These are phyloP conservation scores for Irpex sp. DNA, from an alignment of 1,284 basidiomycete genomes.

Conservation along the genomic window DNA sequence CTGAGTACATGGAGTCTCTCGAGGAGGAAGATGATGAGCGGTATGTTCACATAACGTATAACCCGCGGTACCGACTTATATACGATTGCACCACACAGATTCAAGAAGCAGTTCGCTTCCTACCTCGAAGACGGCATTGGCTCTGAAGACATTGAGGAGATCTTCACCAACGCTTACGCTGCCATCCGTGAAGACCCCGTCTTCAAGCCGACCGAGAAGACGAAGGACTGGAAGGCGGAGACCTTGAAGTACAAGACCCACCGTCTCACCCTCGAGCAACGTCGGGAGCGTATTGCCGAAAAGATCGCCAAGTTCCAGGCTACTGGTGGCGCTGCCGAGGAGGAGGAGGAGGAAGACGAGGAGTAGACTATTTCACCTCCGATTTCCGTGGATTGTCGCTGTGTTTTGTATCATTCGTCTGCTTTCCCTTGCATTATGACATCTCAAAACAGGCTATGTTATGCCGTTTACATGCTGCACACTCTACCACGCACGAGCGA, in stretches of 20 bases:
- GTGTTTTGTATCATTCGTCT: conserved; percentile 12
- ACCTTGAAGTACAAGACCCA: conserved; percentile 67
- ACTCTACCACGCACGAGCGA: background rate
- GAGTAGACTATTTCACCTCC: conserved; percentile 40
- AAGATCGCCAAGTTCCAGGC: conserved; percentile 87
- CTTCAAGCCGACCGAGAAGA: conserved; percentile 91
- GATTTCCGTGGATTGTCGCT: conserved; percentile 12
- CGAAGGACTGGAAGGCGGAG: conserved; percentile 92
- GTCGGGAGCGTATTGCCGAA: conserved; percentile 72
- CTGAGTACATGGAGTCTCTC: conserved; percentile 99
- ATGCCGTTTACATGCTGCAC: conserved; percentile 15
- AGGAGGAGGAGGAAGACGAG: conserved; percentile 44
- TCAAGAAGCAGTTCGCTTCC: conserved; percentile 97
- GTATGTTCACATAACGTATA: conserved; percentile 9
- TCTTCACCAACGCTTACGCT: conserved; percentile 87
- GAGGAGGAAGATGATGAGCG: conserved; percentile 98
- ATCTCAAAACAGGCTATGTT: conserved; percentile 18
- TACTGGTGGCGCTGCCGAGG: conserved; percentile 44
- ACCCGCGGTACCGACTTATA: too few relatives aligned
- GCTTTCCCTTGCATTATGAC: conserved; percentile 15
- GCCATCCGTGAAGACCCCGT: conserved; percentile 94
- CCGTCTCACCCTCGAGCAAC: conserved; percentile 79
- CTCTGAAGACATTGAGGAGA: conserved; percentile 97
- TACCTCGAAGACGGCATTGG: conserved; percentile 96
- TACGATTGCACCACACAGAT: conserved; percentile 41